Percentiles rank a stretch among this genome's conserved stretches.
Conservation (phyloP, 495 filamentous ascomycete genomes). For the Annulohypoxylon bovei region DNA sequence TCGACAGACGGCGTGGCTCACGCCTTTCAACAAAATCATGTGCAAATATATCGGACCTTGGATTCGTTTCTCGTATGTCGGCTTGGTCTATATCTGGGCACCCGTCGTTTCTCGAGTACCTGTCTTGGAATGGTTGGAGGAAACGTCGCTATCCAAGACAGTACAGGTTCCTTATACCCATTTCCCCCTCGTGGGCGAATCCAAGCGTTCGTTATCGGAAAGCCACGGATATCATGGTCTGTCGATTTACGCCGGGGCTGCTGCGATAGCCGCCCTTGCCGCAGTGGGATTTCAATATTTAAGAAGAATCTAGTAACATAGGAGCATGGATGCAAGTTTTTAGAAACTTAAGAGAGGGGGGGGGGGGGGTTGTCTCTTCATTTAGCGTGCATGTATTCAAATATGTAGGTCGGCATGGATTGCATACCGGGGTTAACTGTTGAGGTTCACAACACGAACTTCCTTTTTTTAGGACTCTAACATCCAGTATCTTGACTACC, state of each 20-base stretch:
- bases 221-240: neutral
- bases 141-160: constrained; percentile 11
- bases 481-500: no score
- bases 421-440: neutral
- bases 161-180: constrained; percentile 16
- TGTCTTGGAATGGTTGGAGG: constrained; percentile 40
- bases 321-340: neutral
- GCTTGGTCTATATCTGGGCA: constrained; percentile 13
- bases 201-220: neutral
- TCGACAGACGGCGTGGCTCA: constrained; percentile 30
- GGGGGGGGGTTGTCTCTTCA: neutral
- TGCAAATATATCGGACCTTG: constrained; percentile 31
- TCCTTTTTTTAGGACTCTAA: neutral
- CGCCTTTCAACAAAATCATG: constrained; percentile 32
- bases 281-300: constrained; percentile 28
- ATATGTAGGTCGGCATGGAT: neutral
- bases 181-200: constrained; percentile 3
- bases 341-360: neutral
- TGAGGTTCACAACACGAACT: neutral
- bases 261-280: constrained; percentile 11
- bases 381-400: neutral
- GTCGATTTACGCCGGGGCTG: neutral
- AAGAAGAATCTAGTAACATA: constrained; percentile 1
- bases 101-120: constrained; percentile 35
- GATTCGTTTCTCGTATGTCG: constrained; percentile 12